These are phyloP conservation scores for Beverwykella pulmonaria DNA, from an alignment of 495 filamentous ascomycete genomes.

Conservation along the genomic window DNA sequence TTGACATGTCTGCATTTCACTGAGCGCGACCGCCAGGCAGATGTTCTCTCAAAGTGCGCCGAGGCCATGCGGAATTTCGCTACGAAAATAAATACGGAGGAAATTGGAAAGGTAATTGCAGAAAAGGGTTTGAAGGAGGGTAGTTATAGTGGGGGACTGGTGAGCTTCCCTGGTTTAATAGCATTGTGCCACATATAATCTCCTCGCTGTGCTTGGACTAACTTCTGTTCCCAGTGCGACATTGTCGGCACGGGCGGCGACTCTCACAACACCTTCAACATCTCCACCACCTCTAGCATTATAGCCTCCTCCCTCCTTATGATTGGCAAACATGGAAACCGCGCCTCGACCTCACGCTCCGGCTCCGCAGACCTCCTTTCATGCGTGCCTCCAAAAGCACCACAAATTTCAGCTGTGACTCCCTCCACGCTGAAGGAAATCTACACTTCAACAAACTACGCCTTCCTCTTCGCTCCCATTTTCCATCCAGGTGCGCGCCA, in stretches of 20 bases:
- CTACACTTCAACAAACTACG: constrained; percentile 81
- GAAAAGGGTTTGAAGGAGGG: constrained; percentile 63
- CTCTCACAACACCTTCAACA: constrained; percentile 95
- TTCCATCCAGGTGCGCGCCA: constrained; percentile 94
- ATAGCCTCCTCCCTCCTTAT: constrained; percentile 80
- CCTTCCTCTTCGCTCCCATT: constrained; percentile 93
- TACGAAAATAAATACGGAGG: constrained; percentile 62
- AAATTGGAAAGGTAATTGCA: constrained; percentile 61
- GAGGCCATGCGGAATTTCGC: constrained; percentile 71
- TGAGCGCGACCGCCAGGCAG: constrained; percentile 71
- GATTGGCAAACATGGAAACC: constrained; percentile 93
- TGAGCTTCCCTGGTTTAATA: constrained; percentile 13
- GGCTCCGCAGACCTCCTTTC: constrained; percentile 91
- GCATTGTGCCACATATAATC: no score
- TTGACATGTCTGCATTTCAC: constrained; percentile 89
- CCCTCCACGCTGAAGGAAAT: constrained; percentile 67
- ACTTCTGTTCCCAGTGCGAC: constrained; percentile 65
- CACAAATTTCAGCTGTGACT: constrained; percentile 71
- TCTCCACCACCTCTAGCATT: constrained; percentile 92
- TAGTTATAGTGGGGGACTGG: constrained; percentile 56
- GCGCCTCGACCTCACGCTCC: constrained; percentile 91
- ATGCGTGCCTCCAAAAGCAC: constrained; percentile 66
- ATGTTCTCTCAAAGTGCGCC: constrained; percentile 78
- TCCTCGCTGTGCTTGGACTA: no score
- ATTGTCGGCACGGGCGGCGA: constrained; percentile 98